phyloP scores from a whole-genome alignment of 768 basidiomycete species.

The Suillus placidus region DNA sequence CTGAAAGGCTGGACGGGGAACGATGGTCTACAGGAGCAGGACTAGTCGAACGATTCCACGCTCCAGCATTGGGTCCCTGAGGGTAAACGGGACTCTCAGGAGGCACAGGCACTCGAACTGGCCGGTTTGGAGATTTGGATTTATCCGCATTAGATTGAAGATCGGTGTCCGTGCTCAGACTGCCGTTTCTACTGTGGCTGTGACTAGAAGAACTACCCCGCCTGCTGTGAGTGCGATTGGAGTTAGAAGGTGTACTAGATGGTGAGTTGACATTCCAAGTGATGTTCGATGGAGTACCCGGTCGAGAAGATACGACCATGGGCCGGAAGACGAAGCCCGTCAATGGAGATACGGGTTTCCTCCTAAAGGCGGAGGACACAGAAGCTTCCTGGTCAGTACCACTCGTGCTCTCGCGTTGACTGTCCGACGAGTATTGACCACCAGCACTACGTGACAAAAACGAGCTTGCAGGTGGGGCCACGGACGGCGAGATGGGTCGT shows the following conservation, averaged over 20 bases:
- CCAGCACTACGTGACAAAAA: slow-evolving; percentile 63
- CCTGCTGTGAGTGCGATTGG: slow-evolving; percentile 35
- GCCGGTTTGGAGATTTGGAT: slow-evolving; percentile 48
- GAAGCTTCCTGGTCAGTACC: slow-evolving; percentile 45
- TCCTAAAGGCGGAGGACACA: slow-evolving; percentile 55
- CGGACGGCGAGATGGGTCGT: slow-evolving; percentile 51
- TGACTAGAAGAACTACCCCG: slow-evolving; percentile 40
- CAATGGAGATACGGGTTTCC: slow-evolving; percentile 75
- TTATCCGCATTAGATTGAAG: slow-evolving; percentile 31
- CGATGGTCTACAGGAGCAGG: slow-evolving; percentile 40
- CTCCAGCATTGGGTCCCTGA: slow-evolving; percentile 20
- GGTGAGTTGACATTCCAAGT: slow-evolving; percentile 60
- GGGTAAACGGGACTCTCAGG: slow-evolving; percentile 62
- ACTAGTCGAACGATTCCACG: slow-evolving; percentile 34
- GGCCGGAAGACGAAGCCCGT: slow-evolving; percentile 63
- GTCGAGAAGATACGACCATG: slow-evolving; percentile 53
- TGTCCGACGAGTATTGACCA: slow-evolving; percentile 68
- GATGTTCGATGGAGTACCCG: slow-evolving; percentile 72
- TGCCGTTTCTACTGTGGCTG: slow-evolving; percentile 59
- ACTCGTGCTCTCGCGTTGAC: slow-evolving; percentile 38
- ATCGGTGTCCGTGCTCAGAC: slow-evolving; percentile 48
- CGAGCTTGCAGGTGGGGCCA: slow-evolving; percentile 41
- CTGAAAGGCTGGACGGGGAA: slow-evolving; percentile 52
- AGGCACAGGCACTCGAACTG: slow-evolving; percentile 56
- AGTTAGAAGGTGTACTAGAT: slow-evolving; percentile 23